Base-by-base conservation (phyloP, 768 basidiomycete species). In the Tulasnella sp. region DNA sequence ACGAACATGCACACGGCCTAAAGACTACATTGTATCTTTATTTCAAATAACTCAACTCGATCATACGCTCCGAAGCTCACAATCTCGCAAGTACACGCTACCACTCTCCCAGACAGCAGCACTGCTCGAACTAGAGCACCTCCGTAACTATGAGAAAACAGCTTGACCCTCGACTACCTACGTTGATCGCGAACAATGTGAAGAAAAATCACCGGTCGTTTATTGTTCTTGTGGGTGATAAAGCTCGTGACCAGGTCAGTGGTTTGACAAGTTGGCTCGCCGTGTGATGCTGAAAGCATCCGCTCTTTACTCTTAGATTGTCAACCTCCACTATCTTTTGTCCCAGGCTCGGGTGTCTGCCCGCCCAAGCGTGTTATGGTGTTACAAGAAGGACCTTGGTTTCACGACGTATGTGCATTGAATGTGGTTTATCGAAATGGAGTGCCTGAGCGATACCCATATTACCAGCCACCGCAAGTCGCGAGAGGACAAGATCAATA, bases 351-450 rank as follows among this genome's bases (percentile, higher is more conserved):
- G 91, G 69, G 89, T 94, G 1, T 94, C 92, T 26, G 90, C 93
- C 4, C 84, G 94, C 17, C 94, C 94, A 1, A 92, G 90, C 7
- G 95, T 97, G 1, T 81, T 98, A 74, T 99, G 97, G 97, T 97
- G 95, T 77, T 99, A 99, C 84, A 98, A 97, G 82, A 98, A 98
- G 79, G 95, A 98, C 42, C 84, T 99, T 0, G 96, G 95, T 0
- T 99, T 99, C 78, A 95, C 94, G 9, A 95, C 87, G 92, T 90
- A 76, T 75, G 88, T 82, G 35, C 16, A 40, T 37, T n/a, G 40
- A 19, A 12, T 17, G 32, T 29, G 41, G 41, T n/a, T 9, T 63
- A 32, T 29, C 5, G 32, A 35, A 19, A 1, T 32, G 8, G 42
- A 26, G 72, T 71, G 75, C 11, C 9, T 26, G 52, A 59, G 22